Percentiles rank a stretch among this genome's conserved stretches.
Conservation (phyloP, 345 rosid genomes). For the Bretschneidera sinensis region DNA sequence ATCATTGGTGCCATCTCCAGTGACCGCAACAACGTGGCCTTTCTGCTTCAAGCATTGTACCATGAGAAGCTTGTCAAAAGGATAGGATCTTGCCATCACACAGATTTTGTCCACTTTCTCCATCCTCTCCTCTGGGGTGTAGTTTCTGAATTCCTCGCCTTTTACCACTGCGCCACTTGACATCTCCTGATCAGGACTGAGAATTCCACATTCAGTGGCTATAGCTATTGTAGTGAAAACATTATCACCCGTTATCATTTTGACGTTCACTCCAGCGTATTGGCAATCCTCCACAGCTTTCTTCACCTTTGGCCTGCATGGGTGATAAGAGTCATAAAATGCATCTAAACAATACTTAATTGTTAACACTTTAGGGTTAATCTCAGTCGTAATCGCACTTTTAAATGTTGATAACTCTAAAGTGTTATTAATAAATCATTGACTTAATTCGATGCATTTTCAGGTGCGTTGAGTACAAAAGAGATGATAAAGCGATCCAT, state of each 20-base stretch:
- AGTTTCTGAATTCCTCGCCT: conserved; percentile 56
- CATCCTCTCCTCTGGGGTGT: conserved; percentile 35
- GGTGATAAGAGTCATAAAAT: no score
- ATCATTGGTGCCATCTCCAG: conserved; percentile 73
- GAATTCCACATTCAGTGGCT: conserved; percentile 71
- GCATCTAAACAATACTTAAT: no score
- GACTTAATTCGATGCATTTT: no score
- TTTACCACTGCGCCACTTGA: conserved; percentile 41
- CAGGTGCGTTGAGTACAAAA: no score
- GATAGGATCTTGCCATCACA: conserved; percentile 83
- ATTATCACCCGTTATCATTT: conserved; percentile 81
- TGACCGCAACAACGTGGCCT: conserved; percentile 77
- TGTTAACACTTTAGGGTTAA: no score
- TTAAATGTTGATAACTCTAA: no score
- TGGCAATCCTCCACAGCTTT: conserved; percentile 61
- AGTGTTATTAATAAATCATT: no score
- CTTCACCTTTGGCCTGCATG: conserved; percentile 58
- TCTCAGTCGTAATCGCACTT: no score
- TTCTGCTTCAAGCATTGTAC: conserved; percentile 64
- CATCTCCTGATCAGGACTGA: conserved; percentile 29
- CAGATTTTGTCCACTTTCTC: conserved; percentile 46
- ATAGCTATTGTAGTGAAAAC: conserved; percentile 75
- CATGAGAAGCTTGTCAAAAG: conserved; percentile 69
- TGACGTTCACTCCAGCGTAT: conserved; percentile 62
- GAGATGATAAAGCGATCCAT: no score